A percentile compares a stretch with the other conserved stretches of the same genome.
Evolutionary conservation across 2,329 filamentous ascomycete genomes (phyloP).

Genomic region (Fusarium torreyae): DNA sequence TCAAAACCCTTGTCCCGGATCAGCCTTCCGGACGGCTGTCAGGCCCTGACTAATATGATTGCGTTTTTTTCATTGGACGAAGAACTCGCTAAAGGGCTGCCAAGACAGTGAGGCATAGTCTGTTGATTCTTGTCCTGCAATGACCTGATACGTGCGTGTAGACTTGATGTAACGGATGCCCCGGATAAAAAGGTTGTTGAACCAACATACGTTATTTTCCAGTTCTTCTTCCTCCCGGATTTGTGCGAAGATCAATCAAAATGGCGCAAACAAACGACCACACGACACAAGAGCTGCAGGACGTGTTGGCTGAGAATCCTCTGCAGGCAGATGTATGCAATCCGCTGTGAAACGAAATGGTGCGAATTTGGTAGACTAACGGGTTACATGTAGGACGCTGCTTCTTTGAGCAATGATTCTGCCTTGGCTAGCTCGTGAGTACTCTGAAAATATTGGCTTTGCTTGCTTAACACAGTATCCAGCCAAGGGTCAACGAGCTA

Average conservation of each 20-base stretch:
- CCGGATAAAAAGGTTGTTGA: neutral
- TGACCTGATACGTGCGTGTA: neutral
- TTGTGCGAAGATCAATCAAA: neutral
- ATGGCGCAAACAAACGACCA: neutral
- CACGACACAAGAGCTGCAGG: neutral
- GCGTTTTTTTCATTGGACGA: neutral
- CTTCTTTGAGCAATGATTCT: constrained; percentile 2
- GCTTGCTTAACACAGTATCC: neutral
- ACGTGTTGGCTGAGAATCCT: constrained; percentile 3
- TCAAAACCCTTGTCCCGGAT: neutral
- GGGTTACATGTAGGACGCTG: neutral
- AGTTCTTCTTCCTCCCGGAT: neutral
- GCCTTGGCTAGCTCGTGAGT: neutral
- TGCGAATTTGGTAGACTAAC: too few relatives aligned
- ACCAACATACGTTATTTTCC: neutral
- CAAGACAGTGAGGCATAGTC: neutral
- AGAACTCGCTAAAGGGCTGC: neutral
- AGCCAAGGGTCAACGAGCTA: constrained; percentile 12
- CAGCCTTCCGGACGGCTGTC: neutral
- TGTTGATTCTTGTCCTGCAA: neutral
- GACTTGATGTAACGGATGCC: neutral
- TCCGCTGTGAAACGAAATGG: rapidly evolving
- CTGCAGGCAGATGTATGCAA: constrained; percentile 14
- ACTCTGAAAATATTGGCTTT: rapidly evolving
- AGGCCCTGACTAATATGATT: neutral